Conservation (phyloP, 306 rosid species). For the Gastrolobium bilobum region DNA sequence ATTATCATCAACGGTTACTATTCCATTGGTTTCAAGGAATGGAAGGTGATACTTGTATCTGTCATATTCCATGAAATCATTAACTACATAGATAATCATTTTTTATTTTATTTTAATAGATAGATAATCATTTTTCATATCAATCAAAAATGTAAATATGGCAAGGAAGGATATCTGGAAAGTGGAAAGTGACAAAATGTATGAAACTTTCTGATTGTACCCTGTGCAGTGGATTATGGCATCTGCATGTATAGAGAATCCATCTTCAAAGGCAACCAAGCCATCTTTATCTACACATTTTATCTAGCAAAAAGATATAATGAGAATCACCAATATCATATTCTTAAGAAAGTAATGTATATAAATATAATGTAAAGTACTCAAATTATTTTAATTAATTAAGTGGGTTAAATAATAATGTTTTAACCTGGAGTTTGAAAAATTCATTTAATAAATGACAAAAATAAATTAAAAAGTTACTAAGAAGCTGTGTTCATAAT, state of each 20-base stretch:
- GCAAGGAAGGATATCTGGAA: background rate
- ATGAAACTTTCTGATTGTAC: constrained; percentile 20
- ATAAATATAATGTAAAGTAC: no score
- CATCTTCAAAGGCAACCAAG: constrained; percentile 55
- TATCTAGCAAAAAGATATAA: constrained; percentile 27
- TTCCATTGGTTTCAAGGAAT: constrained; percentile 53
- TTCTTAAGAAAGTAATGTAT: background rate
- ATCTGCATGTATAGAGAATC: constrained; percentile 52
- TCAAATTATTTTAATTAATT: background rate
- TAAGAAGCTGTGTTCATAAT: background rate
- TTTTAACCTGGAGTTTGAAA: no score
- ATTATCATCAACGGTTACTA: constrained; percentile 49
- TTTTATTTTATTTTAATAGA: no score
- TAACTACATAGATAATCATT: background rate
- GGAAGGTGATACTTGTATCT: constrained; percentile 54
- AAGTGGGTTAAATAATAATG: background rate
- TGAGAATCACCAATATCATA: background rate
- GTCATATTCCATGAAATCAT: constrained; percentile 32
- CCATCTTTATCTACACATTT: constrained; percentile 50
- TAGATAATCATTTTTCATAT: no score
- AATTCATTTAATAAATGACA: background rate
- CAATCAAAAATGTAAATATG: background rate
- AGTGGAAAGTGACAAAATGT: background rate
- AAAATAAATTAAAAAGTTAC: background rate
- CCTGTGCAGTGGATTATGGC: constrained; percentile 56